Base-by-base conservation (phyloP, 2,329 filamentous ascomycete species). In the Aaosphaeria pasadenensis region DNA sequence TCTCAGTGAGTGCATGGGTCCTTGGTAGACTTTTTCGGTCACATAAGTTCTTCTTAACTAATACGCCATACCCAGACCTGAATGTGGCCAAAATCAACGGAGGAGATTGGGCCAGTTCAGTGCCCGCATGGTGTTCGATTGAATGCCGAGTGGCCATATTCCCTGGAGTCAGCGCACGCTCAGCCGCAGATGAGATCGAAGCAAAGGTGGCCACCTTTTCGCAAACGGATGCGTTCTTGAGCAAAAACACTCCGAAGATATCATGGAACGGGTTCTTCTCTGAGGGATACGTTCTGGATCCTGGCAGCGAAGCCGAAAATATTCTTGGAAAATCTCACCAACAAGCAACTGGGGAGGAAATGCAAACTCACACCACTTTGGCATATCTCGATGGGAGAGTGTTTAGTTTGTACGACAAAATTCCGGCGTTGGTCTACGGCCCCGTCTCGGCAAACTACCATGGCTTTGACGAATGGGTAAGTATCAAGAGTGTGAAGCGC, bases 181-280 rank as follows among this genome's bases (percentile, higher is more conserved):
- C 51, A n/a, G 53, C 55, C 4, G 54, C 54, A 11, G 46, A 48
- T 3, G 48, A 56, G 43, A 59, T 59, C 29, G 56, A 59, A 36
- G 13, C 9, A 13, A 36, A 9, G 9, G 33, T 36, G 9, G 13
- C 9, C 3, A 36, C 9, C 9, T 9, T 36, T 13, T 9, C 33
- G 9, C 33, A 36, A 13, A 11, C 33, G 13, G 13, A 36, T 36
- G 33, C 9, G 33, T 11, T 36, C 9, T 36, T 36, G 33, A 11
- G 9, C 9, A 36, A 36, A 13, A 11, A 9, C 9, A 54, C 56
- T 5, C 54, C 56, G 3, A 57, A 51, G 7, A 43, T 59, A 4
- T 52, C 49, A 0, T 59, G 54, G 54, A 59, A 59, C n/a, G 56
- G 54, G 4, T 57, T 59, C 47, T 59, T 57, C 35, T 52, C 56